Conservation (phyloP, 2,329 filamentous ascomycete genomes). For the Ophiostoma himal-ulmi region DNA sequence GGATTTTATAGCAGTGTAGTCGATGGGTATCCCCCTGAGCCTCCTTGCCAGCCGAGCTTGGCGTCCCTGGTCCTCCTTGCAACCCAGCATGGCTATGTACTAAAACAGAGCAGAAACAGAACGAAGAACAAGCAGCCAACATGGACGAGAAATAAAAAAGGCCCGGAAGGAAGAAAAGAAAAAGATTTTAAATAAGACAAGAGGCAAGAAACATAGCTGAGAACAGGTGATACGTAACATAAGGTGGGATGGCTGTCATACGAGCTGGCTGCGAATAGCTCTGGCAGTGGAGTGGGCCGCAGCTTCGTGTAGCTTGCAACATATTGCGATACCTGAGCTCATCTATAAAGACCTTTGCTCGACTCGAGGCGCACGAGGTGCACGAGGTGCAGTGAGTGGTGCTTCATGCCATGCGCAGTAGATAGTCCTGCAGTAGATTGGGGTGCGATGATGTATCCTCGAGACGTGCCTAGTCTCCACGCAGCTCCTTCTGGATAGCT, state of each 20-base stretch:
- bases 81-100: slow-evolving; percentile 9
- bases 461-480: slow-evolving; percentile 26
- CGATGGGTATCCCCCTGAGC: slow-evolving; percentile 3
- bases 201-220: neutral
- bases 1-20: neutral
- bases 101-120: neutral
- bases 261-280: neutral
- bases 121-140: neutral
- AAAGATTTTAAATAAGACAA: neutral
- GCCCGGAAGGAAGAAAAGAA: neutral
- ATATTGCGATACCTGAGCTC: neutral
- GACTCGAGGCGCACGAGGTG: neutral
- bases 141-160: neutral
- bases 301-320: neutral
- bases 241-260: neutral
- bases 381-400: neutral
- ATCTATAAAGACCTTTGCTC: neutral
- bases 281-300: neutral
- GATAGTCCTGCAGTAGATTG: neutral
- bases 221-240: neutral
- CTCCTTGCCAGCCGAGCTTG: slow-evolving; percentile 3
- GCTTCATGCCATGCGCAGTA: neutral
- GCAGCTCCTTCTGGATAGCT: slow-evolving; percentile 47
- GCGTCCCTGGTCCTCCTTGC: neutral
- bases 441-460: neutral